A percentile compares a stretch with the other conserved stretches of the same genome.
phyloP scores from a whole-genome alignment of 2,329 filamentous ascomycete genomes.

The Colletotrichum sojae region DNA sequence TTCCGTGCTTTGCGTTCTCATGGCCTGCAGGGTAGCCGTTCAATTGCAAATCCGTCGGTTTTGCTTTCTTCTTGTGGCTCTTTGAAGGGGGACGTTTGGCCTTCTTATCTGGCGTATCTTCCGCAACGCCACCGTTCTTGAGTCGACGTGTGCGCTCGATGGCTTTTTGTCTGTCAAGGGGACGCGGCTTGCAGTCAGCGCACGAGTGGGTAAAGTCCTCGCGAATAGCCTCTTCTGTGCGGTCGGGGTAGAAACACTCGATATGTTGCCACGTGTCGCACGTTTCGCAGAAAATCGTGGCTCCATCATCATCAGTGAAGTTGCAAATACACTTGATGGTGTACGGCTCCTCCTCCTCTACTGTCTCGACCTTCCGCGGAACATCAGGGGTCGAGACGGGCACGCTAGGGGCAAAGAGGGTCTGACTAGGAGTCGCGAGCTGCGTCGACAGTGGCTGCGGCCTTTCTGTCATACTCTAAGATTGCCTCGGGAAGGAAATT shows the following conservation, averaged over 20 bases:
- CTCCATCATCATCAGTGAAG: slow-evolving; percentile 95
- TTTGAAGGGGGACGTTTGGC: slow-evolving; percentile 82
- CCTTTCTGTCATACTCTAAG: slow-evolving; percentile 75
- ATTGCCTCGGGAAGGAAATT: slow-evolving; percentile 58
- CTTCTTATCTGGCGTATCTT: slow-evolving; percentile 76
- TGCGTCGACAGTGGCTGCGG: slow-evolving; percentile 67
- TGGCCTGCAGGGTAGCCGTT: slow-evolving; percentile 76
- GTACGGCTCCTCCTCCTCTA: slow-evolving; percentile 84
- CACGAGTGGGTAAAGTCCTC: slow-evolving; percentile 86
- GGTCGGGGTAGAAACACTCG: slow-evolving; percentile 89
- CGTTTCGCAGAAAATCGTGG: slow-evolving; percentile 94
- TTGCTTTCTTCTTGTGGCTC: slow-evolving; percentile 89
- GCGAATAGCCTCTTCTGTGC: slow-evolving; percentile 79
- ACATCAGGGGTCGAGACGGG: slow-evolving; percentile 57
- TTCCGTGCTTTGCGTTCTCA: slow-evolving; percentile 66
- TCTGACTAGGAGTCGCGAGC: slow-evolving; percentile 69
- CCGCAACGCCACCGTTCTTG: slow-evolving; percentile 57
- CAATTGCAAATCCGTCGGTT: slow-evolving; percentile 75
- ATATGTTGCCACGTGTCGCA: slow-evolving; percentile 99
- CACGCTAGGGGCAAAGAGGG: slow-evolving; percentile 56
- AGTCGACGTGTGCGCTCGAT: slow-evolving; percentile 79
- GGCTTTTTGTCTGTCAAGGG: slow-evolving; percentile 81
- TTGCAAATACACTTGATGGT: slow-evolving; percentile 98
- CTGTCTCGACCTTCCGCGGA: slow-evolving; percentile 64
- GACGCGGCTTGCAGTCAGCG: slow-evolving; percentile 86